These are phyloP conservation scores for Paramarasmius palmivorus DNA, from an alignment of 1,284 basidiomycete genomes.

Conservation along the genomic window DNA sequence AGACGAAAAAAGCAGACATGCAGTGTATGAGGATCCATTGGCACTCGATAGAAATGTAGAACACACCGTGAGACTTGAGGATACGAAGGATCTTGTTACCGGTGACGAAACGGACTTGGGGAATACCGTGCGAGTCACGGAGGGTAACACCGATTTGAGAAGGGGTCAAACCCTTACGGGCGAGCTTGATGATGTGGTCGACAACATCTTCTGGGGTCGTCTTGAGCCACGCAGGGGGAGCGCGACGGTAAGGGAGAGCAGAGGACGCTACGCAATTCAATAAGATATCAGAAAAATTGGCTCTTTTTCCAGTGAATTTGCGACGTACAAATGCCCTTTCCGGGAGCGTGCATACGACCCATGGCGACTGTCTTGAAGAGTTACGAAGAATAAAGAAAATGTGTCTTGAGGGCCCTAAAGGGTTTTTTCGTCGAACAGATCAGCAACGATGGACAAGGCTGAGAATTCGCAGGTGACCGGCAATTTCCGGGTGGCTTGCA, in stretches of 20 bases:
- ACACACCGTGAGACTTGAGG: constrained; percentile 91
- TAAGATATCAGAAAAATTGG: neutral
- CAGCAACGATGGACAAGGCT: neutral
- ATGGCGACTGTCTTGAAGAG: constrained; percentile 41
- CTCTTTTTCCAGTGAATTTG: neutral
- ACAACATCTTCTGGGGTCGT: constrained; percentile 93
- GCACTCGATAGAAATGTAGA: constrained; percentile 4
- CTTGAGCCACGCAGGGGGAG: constrained; percentile 97
- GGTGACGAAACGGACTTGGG: constrained; percentile 96
- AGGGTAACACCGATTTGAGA: constrained; percentile 98
- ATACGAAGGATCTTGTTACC: constrained; percentile 99
- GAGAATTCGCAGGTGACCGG: neutral
- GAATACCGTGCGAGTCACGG: constrained; percentile 97
- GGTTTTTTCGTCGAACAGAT: neutral
- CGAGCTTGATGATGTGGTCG: constrained; percentile 96
- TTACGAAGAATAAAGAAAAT: constrained; percentile 5
- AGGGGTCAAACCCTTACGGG: constrained; percentile 96
- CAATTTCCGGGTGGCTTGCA: constrained; percentile 16
- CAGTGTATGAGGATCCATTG: constrained; percentile 28
- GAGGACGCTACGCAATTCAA: constrained; percentile 89
- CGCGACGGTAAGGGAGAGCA: constrained; percentile 95
- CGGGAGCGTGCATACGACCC: constrained; percentile 97
- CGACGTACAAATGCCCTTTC: constrained; percentile 93
- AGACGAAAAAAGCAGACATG: constrained; percentile 19
- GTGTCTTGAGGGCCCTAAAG: constrained; percentile 31